Conservation (phyloP, 164 flowering plant genomes). For the Vitis cinerea region DNA sequence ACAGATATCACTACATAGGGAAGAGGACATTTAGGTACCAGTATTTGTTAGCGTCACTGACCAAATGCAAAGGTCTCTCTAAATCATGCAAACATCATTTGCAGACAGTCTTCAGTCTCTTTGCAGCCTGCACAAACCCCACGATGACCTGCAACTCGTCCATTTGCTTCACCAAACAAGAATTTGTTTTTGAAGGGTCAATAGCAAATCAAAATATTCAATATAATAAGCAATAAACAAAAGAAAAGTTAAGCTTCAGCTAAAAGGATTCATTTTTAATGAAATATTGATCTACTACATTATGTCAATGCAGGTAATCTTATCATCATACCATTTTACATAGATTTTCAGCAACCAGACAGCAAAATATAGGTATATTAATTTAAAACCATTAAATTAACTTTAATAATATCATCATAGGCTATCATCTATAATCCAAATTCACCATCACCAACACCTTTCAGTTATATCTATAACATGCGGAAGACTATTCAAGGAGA, state of each 20-base stretch:
- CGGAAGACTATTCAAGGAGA: not conserved
- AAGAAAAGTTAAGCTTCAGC: not conserved
- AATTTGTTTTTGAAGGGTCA: conserved; percentile 1
- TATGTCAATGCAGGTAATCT: no score
- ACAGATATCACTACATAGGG: conserved; percentile 28
- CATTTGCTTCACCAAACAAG: conserved; percentile 64
- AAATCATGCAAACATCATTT: conserved; percentile 37
- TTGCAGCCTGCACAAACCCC: conserved; percentile 84
- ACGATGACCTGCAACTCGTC: conserved; percentile 95
- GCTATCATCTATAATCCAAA: no score
- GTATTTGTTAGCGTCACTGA: conserved; percentile 39
- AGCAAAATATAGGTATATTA: no score
- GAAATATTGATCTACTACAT: no score
- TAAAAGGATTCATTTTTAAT: no score
- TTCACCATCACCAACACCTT: no score
- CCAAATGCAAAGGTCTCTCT: conserved; percentile 12
- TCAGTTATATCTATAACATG: not conserved
- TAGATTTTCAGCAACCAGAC: no score
- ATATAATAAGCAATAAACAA: not conserved
- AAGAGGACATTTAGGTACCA: conserved; percentile 23
- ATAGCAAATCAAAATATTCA: not conserved
- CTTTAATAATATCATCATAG: no score
- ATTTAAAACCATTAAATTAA: no score
- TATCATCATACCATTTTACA: no score
- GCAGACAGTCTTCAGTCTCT: conserved; percentile 79